Evolutionary conservation across 2,329 filamentous ascomycete genomes (phyloP).

Genomic region (Basipetospora chlamydospora): DNA sequence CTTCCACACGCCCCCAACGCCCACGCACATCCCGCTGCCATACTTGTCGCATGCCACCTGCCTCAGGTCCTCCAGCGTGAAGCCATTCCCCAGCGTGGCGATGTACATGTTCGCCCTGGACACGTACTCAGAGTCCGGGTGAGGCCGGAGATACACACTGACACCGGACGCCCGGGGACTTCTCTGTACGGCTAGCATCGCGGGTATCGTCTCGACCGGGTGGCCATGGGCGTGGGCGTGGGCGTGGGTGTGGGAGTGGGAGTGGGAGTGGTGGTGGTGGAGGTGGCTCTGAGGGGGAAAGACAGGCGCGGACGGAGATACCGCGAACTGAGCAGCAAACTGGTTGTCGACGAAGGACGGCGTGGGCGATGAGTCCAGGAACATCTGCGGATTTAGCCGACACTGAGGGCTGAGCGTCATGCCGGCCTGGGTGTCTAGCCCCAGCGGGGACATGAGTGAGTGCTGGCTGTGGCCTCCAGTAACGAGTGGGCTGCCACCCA

Average conservation of each 20-base stretch:
- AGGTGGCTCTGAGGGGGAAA: too few relatives aligned
- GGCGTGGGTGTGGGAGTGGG: too few relatives aligned
- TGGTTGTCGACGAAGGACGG: conserved; percentile 19
- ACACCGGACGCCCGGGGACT: conserved; percentile 17
- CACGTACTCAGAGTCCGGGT: conserved; percentile 44
- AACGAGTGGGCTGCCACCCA: neutral
- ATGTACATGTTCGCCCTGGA: conserved; percentile 42
- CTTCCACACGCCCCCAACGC: conserved; percentile 52
- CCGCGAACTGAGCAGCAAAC: conserved; percentile 17
- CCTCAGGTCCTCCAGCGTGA: conserved; percentile 48
- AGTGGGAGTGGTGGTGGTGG: too few relatives aligned
- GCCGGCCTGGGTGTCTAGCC: conserved; percentile 3
- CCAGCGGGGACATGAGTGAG: neutral
- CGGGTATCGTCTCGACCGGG: too few relatives aligned
- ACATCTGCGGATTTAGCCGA: too few relatives aligned
- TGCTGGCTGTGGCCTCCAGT: neutral
- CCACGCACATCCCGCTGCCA: conserved; percentile 41
- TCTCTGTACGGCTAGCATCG: conserved; percentile 7
- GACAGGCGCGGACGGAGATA: conserved; percentile 12
- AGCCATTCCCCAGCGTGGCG: conserved; percentile 37
- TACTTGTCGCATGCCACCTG: conserved; percentile 46
- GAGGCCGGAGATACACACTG: conserved; percentile 55
- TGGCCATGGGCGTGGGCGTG: conserved; percentile 7
- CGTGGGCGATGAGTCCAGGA: too few relatives aligned
- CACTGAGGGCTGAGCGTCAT: conserved; percentile 23